Conservation (phyloP, 192 early-diverging fungal genomes). For the Geosiphon pyriformis region DNA sequence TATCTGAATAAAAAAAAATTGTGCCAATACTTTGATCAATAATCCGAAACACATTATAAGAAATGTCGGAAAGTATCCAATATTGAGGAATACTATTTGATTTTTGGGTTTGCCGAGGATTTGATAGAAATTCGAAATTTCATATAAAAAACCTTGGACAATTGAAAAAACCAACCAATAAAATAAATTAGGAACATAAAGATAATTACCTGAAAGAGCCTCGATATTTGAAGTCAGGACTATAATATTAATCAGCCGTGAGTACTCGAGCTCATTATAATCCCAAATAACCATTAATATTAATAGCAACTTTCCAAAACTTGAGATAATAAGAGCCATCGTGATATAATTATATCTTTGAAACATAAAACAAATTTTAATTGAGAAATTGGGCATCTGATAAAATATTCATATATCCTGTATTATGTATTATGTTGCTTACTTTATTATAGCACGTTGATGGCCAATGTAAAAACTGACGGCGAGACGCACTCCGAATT, state of each 20-base stretch:
- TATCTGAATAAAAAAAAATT: conserved; percentile 37
- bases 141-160: too few species aligned
- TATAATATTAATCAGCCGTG: conserved; percentile 73
- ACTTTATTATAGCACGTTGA: conserved; percentile 39
- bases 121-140: too few species aligned
- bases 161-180: background rate
- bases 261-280: conserved; percentile 74
- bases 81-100: conserved; percentile 42
- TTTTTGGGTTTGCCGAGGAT: too few species aligned
- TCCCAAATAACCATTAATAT: conserved; percentile 92
- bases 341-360: conserved; percentile 58
- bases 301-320: conserved; percentile 81
- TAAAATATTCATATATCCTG: too few species aligned
- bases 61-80: conserved; percentile 41
- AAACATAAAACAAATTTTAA: background rate
- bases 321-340: conserved; percentile 71
- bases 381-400: too few species aligned
- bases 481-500: conserved; percentile 47
- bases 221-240: conserved; percentile 72
- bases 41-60: conserved; percentile 45
- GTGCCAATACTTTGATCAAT: conserved; percentile 36
- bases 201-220: conserved; percentile 47
- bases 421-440: too few species aligned
- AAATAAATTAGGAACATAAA: background rate
- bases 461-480: conserved; percentile 41